Base-by-base conservation (phyloP, 106 monocot species). In the Apostasia shenzhenica region DNA sequence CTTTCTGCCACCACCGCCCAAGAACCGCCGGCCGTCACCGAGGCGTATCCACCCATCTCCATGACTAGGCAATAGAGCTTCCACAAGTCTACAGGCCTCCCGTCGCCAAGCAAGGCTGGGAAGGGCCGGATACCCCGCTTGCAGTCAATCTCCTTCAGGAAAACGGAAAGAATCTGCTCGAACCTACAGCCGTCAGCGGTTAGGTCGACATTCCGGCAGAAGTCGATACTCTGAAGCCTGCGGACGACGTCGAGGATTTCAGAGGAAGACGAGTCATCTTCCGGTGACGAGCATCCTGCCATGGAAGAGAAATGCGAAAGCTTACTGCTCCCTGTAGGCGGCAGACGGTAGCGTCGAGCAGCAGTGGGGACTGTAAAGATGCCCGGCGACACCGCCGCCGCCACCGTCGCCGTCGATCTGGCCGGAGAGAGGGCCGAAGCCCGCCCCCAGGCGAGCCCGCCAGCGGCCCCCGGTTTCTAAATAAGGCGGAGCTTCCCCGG, bases 201-300 rank as follows among this genome's bases (percentile, higher is more conserved):
- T 10, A 43, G 39, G 11, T 75, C 68, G 26, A 86, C 75, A 83
- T 83, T 79, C 7, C 52, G 45, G 68, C 85, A 92, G 67, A 75
- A 85, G 9, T 85, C 83, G 45, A 86, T 45, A 55, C 57, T 71
- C 37, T 86, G 83, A 79, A 92, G 79, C 68, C 72, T 85, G 61
- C 72, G 70, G 57, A 92, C 57, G 67, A 85, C 71, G 26, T 79
- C 73, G 41, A 74, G 46, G 68, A 83, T 51, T 48, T 61, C 73
- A 45, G 14, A 26, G 56, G 57, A 74, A 47, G 65, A 39, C 41
- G 57, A 47, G 3, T 65, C 64, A 6, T 69, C 66, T 39, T 60
- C 10, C 59, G 66, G 14, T 13, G 56, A 48, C 59, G 69, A 47
- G 9, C 67, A 64, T 55, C 73, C 82, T 4, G 76, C 76, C 82